Percentiles rank a stretch among this genome's conserved stretches.
These are phyloP conservation scores for Cymbidium sinense DNA, from an alignment of 106 monocot species.

Conservation along the genomic window DNA sequence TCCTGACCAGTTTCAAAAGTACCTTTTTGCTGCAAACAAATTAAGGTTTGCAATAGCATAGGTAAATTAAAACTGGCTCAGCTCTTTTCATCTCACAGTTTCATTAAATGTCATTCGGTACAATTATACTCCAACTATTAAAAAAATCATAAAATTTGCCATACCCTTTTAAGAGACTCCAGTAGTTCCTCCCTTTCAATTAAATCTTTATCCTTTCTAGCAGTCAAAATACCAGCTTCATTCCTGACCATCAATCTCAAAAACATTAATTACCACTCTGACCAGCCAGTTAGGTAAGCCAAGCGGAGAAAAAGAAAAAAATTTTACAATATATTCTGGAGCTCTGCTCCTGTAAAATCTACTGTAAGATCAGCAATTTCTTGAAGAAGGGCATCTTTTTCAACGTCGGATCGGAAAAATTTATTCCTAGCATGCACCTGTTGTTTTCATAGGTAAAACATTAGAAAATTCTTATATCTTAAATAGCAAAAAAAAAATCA, in stretches of 20 bases:
- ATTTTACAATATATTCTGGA: conserved; percentile 82
- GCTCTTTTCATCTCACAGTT: not conserved
- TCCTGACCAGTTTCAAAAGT: conserved; percentile 89
- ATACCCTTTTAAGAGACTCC: conserved; percentile 74
- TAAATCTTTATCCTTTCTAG: conserved; percentile 74
- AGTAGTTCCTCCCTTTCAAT: conserved; percentile 68
- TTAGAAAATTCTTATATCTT: not conserved
- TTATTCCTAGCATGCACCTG: conserved; percentile 87
- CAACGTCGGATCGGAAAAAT: conserved; percentile 58
- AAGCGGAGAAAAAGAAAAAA: not conserved
- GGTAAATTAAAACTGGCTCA: conserved; percentile 1
- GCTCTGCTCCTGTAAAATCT: conserved; percentile 93
- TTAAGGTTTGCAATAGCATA: not conserved
- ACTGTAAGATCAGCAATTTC: conserved; percentile 73
- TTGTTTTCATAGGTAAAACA: not conserved
- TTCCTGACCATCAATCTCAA: conserved; percentile 40
- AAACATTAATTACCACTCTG: conserved; percentile 5
- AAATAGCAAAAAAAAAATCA: conserved; percentile 16
- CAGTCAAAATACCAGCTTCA: conserved; percentile 86
- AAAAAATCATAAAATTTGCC: conserved; percentile 1
- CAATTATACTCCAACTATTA: not conserved
- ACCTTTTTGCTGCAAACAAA: conserved; percentile 75
- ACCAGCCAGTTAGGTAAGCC: not conserved
- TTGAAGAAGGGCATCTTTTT: conserved; percentile 54
- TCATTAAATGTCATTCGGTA: not conserved